Conservation (phyloP, 192 early-diverging fungal species). For the Oehlia diaphana region DNA sequence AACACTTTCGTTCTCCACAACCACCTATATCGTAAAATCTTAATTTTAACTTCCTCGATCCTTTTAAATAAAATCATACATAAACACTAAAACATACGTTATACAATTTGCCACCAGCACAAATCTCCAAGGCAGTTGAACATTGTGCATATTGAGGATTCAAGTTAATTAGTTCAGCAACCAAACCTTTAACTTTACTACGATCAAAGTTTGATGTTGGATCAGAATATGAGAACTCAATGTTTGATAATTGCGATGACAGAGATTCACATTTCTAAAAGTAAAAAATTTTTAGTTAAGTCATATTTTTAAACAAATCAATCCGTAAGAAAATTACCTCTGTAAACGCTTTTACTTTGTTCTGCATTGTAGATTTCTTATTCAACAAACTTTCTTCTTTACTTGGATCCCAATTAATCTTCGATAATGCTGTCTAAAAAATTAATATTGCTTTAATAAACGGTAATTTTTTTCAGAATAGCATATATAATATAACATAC, state of each 20-base stretch:
- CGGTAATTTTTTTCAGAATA: constrained; percentile 24
- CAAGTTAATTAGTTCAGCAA: constrained; percentile 86
- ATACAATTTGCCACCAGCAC: constrained; percentile 91
- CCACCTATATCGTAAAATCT: constrained; percentile 53
- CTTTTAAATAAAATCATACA: background rate
- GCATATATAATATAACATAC: constrained; percentile 20
- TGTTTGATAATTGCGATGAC: constrained; percentile 53
- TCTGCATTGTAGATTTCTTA: constrained; percentile 35
- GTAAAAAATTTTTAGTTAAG: constrained; percentile 28
- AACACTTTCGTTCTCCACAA: constrained; percentile 86
- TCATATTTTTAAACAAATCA: background rate
- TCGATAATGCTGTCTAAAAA: background rate
- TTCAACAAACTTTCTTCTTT: constrained; percentile 38
- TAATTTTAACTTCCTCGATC: background rate
- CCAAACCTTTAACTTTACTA: constrained; percentile 86
- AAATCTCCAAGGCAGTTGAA: constrained; percentile 87
- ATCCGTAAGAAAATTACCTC: constrained; percentile 34
- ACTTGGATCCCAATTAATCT: constrained; percentile 47
- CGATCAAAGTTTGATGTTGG: constrained; percentile 89
- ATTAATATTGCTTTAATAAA: background rate
- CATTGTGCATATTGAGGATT: constrained; percentile 63
- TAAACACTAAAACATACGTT: constrained; percentile 57
- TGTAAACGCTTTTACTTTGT: constrained; percentile 32
- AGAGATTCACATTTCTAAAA: constrained; percentile 51
- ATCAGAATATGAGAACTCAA: constrained; percentile 82